Conservation (phyloP, 164 flowering plant species). For the Sextonia rubra region DNA sequence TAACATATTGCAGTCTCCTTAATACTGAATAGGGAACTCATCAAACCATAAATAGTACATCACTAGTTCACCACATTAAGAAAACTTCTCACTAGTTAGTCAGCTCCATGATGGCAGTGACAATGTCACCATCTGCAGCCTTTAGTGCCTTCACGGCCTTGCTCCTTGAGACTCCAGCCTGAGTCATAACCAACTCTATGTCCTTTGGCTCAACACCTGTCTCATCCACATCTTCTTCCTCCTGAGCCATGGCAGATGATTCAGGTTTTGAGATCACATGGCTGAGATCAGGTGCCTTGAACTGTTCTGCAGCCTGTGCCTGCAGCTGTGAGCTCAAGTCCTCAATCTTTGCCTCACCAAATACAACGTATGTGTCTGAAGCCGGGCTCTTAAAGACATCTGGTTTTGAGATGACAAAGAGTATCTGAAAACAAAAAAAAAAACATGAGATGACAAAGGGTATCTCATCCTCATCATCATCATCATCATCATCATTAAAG, state of each 20-base stretch:
- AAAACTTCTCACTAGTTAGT: slow-evolving; percentile 15
- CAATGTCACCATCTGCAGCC: slow-evolving; percentile 33
- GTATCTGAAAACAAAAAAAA: too few relatives aligned
- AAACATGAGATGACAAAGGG: slow-evolving; percentile 33
- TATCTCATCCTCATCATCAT: too few relatives aligned
- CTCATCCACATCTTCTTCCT: slow-evolving; percentile 36
- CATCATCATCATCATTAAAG: too few relatives aligned
- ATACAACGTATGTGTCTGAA: slow-evolving; percentile 31
- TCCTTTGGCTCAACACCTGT: slow-evolving; percentile 36
- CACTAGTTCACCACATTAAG: neutral
- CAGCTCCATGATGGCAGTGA: slow-evolving; percentile 36
- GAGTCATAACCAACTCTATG: slow-evolving; percentile 37
- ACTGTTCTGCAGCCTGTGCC: slow-evolving; percentile 35
- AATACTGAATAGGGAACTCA: neutral
- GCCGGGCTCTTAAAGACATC: slow-evolving; percentile 36
- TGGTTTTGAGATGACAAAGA: slow-evolving; percentile 36
- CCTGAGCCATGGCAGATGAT: slow-evolving; percentile 25
- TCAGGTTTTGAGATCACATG: slow-evolving; percentile 25
- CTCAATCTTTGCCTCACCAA: slow-evolving; percentile 39
- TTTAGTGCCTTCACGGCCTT: slow-evolving; percentile 35
- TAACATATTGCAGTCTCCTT: neutral
- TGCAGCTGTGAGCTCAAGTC: slow-evolving; percentile 37
- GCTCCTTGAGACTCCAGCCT: slow-evolving; percentile 32
- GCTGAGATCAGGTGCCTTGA: slow-evolving; percentile 31
- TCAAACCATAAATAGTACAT: neutral